A percentile compares a stretch with the other conserved stretches of the same genome.
phyloP scores from a whole-genome alignment of 345 rosid species.

The Isatis tinctoria region DNA sequence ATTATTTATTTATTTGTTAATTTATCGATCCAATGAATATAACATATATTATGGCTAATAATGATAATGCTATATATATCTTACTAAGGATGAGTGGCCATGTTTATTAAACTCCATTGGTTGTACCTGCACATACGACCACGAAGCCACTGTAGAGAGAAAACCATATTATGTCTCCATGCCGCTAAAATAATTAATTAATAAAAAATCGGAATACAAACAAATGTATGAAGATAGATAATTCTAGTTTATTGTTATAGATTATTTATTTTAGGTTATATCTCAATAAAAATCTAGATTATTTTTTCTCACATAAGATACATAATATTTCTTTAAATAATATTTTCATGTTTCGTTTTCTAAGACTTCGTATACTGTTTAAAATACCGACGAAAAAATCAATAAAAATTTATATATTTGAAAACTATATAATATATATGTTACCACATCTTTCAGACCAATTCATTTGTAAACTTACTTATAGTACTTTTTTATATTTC shows the following conservation, averaged over 20 bases:
- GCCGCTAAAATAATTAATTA: neutral
- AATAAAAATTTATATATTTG: no score
- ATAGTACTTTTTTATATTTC: neutral
- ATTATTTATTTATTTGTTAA: conserved; percentile 1
- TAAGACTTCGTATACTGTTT: neutral
- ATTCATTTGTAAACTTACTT: neutral
- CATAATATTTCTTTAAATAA: neutral
- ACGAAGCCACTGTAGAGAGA: neutral
- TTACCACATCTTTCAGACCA: neutral
- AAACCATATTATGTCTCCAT: neutral
- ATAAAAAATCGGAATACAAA: neutral
- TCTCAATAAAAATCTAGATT: neutral
- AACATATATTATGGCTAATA: conserved; percentile 13
- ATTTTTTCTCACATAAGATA: neutral
- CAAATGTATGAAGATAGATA: neutral
- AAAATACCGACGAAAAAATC: no score
- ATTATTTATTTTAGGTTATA: neutral
- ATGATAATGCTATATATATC: conserved; percentile 5
- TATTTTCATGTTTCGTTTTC: neutral
- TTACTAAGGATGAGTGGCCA: conserved; percentile 16
- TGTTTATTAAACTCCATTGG: conserved; percentile 19
- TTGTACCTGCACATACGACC: neutral
- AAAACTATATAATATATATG: no score
- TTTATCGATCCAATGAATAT: conserved; percentile 33
- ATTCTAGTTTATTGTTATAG: neutral